Base-by-base conservation (phyloP, 495 filamentous ascomycete genomes). In the Penicillium tannophilum region DNA sequence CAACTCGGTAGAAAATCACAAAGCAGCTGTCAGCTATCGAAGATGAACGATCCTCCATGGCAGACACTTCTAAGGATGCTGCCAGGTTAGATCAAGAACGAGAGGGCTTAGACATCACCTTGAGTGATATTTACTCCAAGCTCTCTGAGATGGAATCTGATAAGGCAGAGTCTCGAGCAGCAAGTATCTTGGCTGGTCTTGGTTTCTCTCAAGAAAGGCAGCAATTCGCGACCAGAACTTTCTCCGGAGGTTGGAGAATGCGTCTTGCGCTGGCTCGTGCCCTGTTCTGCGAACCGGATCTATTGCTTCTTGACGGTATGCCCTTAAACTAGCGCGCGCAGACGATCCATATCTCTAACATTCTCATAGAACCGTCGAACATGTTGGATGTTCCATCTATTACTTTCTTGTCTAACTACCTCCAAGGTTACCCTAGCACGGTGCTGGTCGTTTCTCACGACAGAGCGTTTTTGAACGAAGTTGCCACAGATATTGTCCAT, bases 371-470 rank as follows among this genome's bases (percentile, higher is more conserved):
- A 85, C 94, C 94, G 70, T 98, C 95, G 50, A 99, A 99, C 87
- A 99, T 99, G 94, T 93, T 99, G 91, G 94, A 99, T 75, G 94
- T 98, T 60, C 95, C 94, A 7, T 98, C 95, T n/a, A 98, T 98
- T 64, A 96, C 94, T 52, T 99, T 98, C 86, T 82, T 99, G 68
- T 90, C 94, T 14, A 96, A 91, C 67, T 99, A 99, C 65, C 89
- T 99, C 6, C 91, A 96, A 69, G 79, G 80, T 46, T 99, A 99
- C 70, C 92, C 93, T 4, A 96, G 91, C 70, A 98, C 94, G 8
- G 84, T 99, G 20, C 84, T 99, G 9, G 95, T 99, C 52, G 94
- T 99, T 58, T 96, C 91, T 76, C 94, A 99, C 87, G 94, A 99
- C 84, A 85, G 94, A 82, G 92, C 95, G 4, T 99, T 99, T 82